phyloP scores from a whole-genome alignment of 2,329 filamentous ascomycete species.

The Endoconidiophora polonica region DNA sequence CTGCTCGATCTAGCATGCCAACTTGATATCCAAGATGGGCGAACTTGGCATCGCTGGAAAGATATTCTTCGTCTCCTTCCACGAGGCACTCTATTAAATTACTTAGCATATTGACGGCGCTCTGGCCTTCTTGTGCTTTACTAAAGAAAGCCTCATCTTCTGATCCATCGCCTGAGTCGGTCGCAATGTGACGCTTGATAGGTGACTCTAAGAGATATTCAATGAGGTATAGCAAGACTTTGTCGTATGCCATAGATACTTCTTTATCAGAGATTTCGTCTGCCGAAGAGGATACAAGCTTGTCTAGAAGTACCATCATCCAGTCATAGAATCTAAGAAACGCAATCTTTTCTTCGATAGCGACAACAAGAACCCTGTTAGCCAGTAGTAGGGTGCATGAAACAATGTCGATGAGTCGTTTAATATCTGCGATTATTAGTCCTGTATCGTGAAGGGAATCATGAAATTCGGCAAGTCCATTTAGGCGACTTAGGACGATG shows the following conservation, averaged over 20 bases:
- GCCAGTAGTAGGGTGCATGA: conserved; percentile 60
- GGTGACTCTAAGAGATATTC: conserved; percentile 50
- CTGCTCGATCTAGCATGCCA: conserved; percentile 38
- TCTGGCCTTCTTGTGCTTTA: conserved; percentile 21
- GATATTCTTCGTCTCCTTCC: conserved; percentile 26
- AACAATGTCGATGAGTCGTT: conserved; percentile 50
- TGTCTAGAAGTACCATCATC: conserved; percentile 70
- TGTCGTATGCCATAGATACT: conserved; percentile 53
- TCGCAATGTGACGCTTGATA: conserved; percentile 42
- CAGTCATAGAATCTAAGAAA: conserved; percentile 69
- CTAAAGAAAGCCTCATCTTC: conserved; percentile 20
- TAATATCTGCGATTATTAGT: conserved; percentile 46
- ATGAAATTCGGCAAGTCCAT: conserved; percentile 69
- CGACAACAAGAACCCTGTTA: conserved; percentile 53
- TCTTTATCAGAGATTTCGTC: conserved; percentile 68
- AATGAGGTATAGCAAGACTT: conserved; percentile 63
- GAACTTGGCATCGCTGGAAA: conserved; percentile 29
- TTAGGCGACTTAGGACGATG: conserved; percentile 65
- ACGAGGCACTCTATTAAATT: conserved; percentile 21
- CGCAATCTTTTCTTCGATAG: conserved; percentile 60
- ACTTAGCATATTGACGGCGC: conserved; percentile 2
- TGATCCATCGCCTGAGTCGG: conserved; percentile 15
- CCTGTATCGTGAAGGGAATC: conserved; percentile 49
- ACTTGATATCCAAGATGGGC: conserved; percentile 49
- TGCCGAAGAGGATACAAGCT: conserved; percentile 46